These are phyloP conservation scores for Penicillium corylophilum DNA, from an alignment of 2,329 filamentous ascomycete genomes.

Conservation along the genomic window DNA sequence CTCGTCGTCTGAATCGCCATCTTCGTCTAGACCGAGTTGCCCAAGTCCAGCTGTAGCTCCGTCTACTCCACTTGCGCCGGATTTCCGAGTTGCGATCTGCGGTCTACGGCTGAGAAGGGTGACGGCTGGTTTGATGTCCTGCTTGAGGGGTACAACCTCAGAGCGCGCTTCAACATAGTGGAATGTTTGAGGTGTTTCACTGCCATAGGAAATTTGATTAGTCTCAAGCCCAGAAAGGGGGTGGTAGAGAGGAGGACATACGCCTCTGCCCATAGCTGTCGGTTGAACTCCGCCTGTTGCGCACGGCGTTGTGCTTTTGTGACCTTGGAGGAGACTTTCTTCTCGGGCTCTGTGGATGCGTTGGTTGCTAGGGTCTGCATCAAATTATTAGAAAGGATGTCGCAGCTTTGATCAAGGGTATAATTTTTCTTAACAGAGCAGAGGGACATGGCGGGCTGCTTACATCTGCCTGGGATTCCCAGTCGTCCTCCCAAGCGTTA, in stretches of 20 bases:
- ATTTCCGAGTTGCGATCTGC: conserved; percentile 60
- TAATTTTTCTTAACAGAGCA: neutral
- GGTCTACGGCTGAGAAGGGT: conserved; percentile 85
- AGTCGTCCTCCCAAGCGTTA: conserved; percentile 90
- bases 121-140: conserved; percentile 76
- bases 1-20: conserved; percentile 67
- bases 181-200: conserved; percentile 71
- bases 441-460: neutral
- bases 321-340: conserved; percentile 53
- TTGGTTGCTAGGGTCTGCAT: conserved; percentile 41
- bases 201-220: conserved; percentile 34
- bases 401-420: neutral
- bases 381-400: conserved; percentile 6
- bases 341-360: conserved; percentile 42
- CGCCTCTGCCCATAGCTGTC: conserved; percentile 86
- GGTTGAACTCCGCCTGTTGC: conserved; percentile 78
- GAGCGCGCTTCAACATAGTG: conserved; percentile 70
- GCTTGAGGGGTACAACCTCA: conserved; percentile 61
- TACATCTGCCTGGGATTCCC: conserved; percentile 77
- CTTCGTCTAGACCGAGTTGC: conserved; percentile 50
- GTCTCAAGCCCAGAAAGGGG: neutral
- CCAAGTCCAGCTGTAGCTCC: conserved; percentile 44
- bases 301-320: conserved; percentile 76
- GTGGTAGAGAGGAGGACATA: conserved; percentile 41
- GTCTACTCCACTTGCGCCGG: conserved; percentile 41